Conservation (phyloP, 257 asterid genomes). For the Solanum pinnatisectum region DNA sequence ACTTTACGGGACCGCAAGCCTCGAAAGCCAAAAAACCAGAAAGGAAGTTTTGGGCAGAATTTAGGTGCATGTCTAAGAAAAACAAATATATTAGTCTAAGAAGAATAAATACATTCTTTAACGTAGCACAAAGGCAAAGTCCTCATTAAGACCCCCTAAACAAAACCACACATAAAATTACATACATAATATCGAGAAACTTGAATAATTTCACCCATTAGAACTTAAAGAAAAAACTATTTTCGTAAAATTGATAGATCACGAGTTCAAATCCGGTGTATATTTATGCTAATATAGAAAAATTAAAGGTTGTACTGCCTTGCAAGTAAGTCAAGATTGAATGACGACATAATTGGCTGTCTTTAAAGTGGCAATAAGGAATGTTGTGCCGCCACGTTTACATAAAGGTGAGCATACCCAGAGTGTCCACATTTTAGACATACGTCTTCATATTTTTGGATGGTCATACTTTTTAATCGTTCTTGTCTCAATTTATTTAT, state of each 20-base stretch:
- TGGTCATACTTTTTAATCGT: no score
- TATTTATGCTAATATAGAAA: no score
- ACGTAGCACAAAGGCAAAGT: not conserved
- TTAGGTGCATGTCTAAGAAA: not conserved
- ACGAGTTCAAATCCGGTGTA: not conserved
- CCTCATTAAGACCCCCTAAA: not conserved
- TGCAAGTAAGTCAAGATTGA: not conserved
- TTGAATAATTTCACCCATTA: not conserved
- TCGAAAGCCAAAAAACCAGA: not conserved
- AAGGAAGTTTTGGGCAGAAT: not conserved
- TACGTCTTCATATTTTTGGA: not conserved
- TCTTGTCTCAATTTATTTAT: no score
- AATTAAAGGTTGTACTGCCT: not conserved
- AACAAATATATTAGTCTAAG: not conserved
- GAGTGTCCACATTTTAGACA: not conserved
- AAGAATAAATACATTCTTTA: not conserved
- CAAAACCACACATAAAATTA: not conserved
- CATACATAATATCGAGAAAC: not conserved
- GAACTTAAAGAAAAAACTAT: not conserved
- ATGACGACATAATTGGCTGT: not conserved
- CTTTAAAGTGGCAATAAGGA: not conserved
- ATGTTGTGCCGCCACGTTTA: not conserved
- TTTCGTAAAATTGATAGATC: not conserved
- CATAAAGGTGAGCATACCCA: not conserved
- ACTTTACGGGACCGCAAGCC: not conserved